Base-by-base conservation (phyloP, 129 eudicot species). In the Flaveria ramosissima region DNA sequence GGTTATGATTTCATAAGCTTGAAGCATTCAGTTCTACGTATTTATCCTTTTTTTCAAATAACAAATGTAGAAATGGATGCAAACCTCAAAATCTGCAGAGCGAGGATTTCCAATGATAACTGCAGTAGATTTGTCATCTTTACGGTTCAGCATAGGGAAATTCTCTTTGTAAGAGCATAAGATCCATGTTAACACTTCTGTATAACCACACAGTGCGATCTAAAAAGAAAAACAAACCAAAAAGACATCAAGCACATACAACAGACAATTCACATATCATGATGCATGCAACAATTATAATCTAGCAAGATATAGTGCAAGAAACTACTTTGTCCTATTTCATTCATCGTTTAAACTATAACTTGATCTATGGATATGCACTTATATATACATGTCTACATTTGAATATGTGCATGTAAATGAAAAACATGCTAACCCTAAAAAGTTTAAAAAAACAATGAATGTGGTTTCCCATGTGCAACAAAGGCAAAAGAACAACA, bases 41-140 rank as follows among this genome's bases (percentile, higher is more conserved):
- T 36, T 36, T 36, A 36, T 36, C 41, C 41, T 14, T 60, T 36
- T 27, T 63, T 63, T 13, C 46, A 12, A 55, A 2, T 10, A 2
- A 10, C 13, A 60, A 26, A 3, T 15, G 41, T 24, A 24, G 17
- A 60, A 60, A 1, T 60, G 39, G 39, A 60, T 10, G 66, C 82
- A 60, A 66, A 91, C 98, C 98, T 91, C 97, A 79, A 89, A 94
- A 84, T 94, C 98, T 57, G 98, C 85, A 5, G 97, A 80, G 61
- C 98, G 97, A 7, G 98, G 98, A 87, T 94, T 94, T 74, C 88
- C 93, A 74, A 84, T 89, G 20, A 83, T 85, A 50, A 88, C 98
- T 10, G 96, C 96, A 7, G 88, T 89, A 70, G 90, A 71, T 64
- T 85, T 83, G 78, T 94, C 92, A 76, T 94, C 98, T 81, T 77